Conservation (phyloP, 306 rosid genomes). For the Carpinus viminea region DNA sequence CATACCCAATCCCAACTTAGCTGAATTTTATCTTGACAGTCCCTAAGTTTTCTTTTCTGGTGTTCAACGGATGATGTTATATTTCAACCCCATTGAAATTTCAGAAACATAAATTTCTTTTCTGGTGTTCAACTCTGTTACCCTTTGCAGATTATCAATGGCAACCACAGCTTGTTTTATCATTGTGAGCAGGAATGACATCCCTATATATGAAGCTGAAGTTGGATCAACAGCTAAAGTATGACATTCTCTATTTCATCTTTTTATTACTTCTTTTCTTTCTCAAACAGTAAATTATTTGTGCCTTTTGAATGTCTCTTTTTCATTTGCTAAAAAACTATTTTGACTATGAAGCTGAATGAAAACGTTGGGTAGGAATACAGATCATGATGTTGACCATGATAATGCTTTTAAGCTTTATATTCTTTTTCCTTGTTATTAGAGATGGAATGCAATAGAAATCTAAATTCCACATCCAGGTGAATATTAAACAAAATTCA, state of each 20-base stretch:
- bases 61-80: background rate
- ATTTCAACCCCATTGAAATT: background rate
- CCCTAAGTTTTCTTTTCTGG: background rate
- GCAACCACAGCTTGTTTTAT: slow-evolving; percentile 95
- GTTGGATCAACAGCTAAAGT: slow-evolving; percentile 96
- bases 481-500: background rate
- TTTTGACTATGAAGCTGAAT: too few relatives aligned
- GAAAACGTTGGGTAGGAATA: too few relatives aligned
- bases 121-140: background rate
- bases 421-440: background rate
- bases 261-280: background rate
- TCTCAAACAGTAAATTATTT: background rate
- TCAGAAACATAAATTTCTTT: background rate
- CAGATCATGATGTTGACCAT: background rate
- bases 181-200: slow-evolving; percentile 93
- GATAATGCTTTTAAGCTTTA: background rate
- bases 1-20: background rate
- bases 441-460: background rate
- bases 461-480: background rate
- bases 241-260: slow-evolving; percentile 16
- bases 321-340: background rate
- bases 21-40: background rate
- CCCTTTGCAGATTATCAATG: slow-evolving; percentile 40
- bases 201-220: slow-evolving; percentile 98
- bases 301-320: background rate